Evolutionary conservation across 306 rosid genomes (phyloP), one percentile per base, ranked within the genome.

Genomic region (Benincasa hispida): DNA sequence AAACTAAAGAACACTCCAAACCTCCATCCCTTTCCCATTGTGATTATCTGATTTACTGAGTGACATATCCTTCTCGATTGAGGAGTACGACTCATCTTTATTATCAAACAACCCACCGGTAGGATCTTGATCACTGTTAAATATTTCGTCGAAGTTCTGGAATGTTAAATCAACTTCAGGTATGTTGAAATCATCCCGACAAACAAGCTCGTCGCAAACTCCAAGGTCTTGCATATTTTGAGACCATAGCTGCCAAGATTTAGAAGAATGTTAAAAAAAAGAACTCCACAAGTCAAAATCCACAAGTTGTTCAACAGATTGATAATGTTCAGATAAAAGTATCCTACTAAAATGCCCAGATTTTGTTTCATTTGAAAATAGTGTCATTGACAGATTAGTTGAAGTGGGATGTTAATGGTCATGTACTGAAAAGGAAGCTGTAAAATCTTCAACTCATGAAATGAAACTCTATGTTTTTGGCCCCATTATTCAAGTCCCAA

Each of bases 161-260:
- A 93, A 90, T 14, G 97, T 88, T 78, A 87, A 85, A 79, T 93
- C 96, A 76, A 93, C 90, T 27, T 93, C 98, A 34, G 98, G 98
- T 41, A 93, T 88, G 84, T 88, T 76, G 69, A 93, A 88, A 85
- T 88, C 96, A 65, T 91, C 98, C 30, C 32, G 67, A 57, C 77
- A 86, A 62, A 84, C 83, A 81, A 91, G 83, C 58, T 91, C 98
- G 82, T 89, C 92, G 45, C 98, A 93, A 75, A 93, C 90, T 69
- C 96, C 97, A 17, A 93, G 90, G 83, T 93, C 96, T 85, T 93
- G 92, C 86, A 93, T 91, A 72, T 88, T 90, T 83, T 91, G 97
- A 78, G 92, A 81, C 98, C 98, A 93, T 53, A 91, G 50, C 97
- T 93, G 87, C 87, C 86, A 85, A 86, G 61, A 12, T 48, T 28